A percentile compares a stretch with the other conserved stretches of the same genome.
These are phyloP conservation scores for Linum lewisii DNA, from an alignment of 345 rosid species.

Conservation along the genomic window DNA sequence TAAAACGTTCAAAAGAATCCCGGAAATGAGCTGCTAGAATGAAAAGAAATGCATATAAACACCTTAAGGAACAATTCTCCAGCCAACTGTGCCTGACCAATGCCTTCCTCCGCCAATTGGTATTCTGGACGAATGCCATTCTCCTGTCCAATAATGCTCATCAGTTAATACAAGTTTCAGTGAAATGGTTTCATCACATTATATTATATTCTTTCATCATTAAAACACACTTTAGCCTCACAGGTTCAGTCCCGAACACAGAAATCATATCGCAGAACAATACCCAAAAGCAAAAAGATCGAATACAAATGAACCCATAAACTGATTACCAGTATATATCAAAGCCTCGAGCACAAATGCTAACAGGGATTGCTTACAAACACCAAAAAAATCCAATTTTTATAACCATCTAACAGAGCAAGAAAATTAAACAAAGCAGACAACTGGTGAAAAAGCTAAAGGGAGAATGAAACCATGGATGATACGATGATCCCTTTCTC, in stretches of 20 bases:
- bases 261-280: background rate
- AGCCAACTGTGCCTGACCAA: slow-evolving; percentile 65
- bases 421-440: background rate
- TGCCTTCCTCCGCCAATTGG: slow-evolving; percentile 62
- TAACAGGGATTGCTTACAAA: background rate
- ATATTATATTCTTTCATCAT: too few relatives aligned
- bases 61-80: slow-evolving; percentile 68
- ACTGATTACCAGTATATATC: background rate
- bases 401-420: too few relatives aligned
- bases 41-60: background rate
- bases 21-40: background rate
- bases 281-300: background rate
- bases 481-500: slow-evolving; percentile 79
- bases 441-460: background rate
- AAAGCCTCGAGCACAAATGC: background rate
- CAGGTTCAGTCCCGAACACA: too few relatives aligned
- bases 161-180: background rate
- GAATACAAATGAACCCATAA: background rate
- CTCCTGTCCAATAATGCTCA: slow-evolving; percentile 34
- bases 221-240: too few relatives aligned
- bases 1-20: too few relatives aligned
- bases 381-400: background rate
- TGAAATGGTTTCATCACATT: too few relatives aligned
- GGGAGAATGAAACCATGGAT: slow-evolving; percentile 36
- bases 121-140: slow-evolving; percentile 59